These are phyloP conservation scores for Immersiporthe knoxdaviesiana DNA, from an alignment of 2,329 filamentous ascomycete genomes.

Conservation along the genomic window DNA sequence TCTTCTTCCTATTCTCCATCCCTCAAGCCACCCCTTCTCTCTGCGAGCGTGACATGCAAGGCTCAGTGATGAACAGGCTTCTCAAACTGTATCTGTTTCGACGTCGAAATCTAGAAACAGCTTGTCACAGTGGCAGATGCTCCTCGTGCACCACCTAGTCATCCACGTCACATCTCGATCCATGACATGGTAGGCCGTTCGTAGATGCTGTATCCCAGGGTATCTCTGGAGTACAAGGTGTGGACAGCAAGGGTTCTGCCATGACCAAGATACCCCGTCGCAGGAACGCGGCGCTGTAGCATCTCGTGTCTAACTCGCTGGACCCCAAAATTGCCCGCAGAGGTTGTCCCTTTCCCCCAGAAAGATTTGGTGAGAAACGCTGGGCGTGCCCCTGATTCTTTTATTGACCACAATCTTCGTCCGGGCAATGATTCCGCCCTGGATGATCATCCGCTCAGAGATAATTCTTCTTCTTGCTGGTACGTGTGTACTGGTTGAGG, in stretches of 20 bases:
- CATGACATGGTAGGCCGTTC: not conserved
- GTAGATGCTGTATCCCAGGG: not conserved
- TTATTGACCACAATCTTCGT: not conserved
- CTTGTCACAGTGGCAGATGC: not conserved
- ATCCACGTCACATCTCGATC: not conserved
- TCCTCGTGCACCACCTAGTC: not conserved
- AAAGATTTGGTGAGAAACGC: not conserved
- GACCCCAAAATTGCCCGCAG: not conserved
- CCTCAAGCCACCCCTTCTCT: not conserved
- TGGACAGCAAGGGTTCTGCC: not conserved
- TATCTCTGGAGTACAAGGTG: not conserved
- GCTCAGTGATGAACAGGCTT: too few relatives aligned
- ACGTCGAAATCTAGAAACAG: not conserved
- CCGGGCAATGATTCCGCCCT: not conserved
- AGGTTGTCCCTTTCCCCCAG: not conserved
- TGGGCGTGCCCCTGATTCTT: not conserved
- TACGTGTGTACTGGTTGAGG: constrained; percentile 92
- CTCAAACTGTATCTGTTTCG: not conserved
- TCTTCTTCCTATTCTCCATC: not conserved
- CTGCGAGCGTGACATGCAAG: not conserved
- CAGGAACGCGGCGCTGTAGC: not conserved
- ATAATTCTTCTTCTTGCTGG: constrained; percentile 93
- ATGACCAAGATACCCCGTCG: not conserved
- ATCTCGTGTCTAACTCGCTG: not conserved
- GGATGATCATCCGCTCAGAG: constrained; percentile 56